Evolutionary conservation across 257 asterid genomes (phyloP).

Genomic region (Solanum virginianum): DNA sequence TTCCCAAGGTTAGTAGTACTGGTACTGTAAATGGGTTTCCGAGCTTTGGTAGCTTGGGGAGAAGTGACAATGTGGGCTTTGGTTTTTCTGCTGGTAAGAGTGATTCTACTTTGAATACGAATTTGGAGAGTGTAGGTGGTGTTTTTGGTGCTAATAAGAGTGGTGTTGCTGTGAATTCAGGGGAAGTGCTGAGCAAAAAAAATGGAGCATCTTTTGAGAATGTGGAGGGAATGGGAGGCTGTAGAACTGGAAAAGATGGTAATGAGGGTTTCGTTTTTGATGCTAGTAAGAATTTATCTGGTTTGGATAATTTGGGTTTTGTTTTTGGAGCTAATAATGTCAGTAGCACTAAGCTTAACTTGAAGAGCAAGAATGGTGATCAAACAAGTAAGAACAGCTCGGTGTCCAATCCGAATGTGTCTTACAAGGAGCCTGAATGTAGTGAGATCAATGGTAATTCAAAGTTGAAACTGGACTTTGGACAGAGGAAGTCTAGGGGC

Average conservation of each 20-base stretch:
- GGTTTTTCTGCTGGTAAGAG: slow-evolving; percentile 4
- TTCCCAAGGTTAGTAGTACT: not conserved
- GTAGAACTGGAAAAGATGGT: not conserved
- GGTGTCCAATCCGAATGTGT: not conserved
- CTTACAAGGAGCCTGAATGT: not conserved
- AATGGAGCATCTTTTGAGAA: not conserved
- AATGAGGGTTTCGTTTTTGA: slow-evolving; percentile 14
- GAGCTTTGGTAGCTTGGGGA: not conserved
- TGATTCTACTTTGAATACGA: slow-evolving; percentile 4
- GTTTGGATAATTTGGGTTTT: not conserved
- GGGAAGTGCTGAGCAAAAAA: not conserved
- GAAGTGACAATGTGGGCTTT: not conserved
- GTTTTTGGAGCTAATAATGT: slow-evolving; percentile 2
- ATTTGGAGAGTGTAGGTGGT: slow-evolving; percentile 7
- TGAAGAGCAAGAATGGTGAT: not conserved
- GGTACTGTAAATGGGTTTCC: not conserved
- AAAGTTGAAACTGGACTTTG: not conserved
- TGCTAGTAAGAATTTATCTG: slow-evolving; percentile 10
- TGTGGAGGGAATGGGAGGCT: not conserved
- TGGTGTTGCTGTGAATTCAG: not conserved
- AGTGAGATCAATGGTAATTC: not conserved
- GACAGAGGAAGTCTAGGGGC: not conserved
- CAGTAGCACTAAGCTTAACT: not conserved
- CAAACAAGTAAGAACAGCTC: not conserved
- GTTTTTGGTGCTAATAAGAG: slow-evolving; percentile 12